These are phyloP conservation scores for Globisporangium nagaii DNA, from an alignment of 352 stramenopile species.

Conservation along the genomic window DNA sequence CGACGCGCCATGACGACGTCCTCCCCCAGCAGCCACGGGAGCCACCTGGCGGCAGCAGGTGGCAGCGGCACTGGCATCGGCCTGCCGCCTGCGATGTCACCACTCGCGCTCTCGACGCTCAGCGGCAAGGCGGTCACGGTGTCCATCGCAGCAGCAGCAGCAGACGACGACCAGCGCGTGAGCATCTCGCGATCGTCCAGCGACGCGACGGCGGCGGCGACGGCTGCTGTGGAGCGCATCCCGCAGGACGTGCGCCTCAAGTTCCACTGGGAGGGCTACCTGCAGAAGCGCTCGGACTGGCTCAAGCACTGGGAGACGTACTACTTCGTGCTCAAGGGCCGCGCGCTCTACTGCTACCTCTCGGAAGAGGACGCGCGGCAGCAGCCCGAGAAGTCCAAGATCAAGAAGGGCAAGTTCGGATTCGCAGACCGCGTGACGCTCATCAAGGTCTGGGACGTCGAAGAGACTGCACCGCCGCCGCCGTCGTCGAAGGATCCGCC, in stretches of 20 bases:
- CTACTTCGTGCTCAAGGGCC: constrained; percentile 75
- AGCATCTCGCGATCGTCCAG: background rate
- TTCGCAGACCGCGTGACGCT: constrained; percentile 78
- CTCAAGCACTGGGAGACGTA: constrained; percentile 89
- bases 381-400: constrained; percentile 82
- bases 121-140: background rate
- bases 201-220: background rate
- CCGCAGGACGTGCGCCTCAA: constrained; percentile 38
- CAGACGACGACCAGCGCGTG: background rate
- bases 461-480: constrained; percentile 25
- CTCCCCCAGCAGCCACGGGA: constrained; percentile 5
- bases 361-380: constrained; percentile 71
- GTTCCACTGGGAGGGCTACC: constrained; percentile 81
- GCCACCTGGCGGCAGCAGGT: constrained; percentile 9
- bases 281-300: constrained; percentile 87
- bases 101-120: background rate
- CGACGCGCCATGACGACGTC: constrained; percentile 5
- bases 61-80: background rate
- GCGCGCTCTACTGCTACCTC: constrained; percentile 77
- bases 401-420: constrained; percentile 86
- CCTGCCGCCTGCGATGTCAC: background rate
- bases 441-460: constrained; percentile 68
- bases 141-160: background rate
- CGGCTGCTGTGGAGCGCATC: constrained; percentile 1
- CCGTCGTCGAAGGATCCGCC: background rate